Evolutionary conservation across 192 early-diverging fungal genomes (phyloP).

Genomic region (Gorgonomyces haynaldii): DNA sequence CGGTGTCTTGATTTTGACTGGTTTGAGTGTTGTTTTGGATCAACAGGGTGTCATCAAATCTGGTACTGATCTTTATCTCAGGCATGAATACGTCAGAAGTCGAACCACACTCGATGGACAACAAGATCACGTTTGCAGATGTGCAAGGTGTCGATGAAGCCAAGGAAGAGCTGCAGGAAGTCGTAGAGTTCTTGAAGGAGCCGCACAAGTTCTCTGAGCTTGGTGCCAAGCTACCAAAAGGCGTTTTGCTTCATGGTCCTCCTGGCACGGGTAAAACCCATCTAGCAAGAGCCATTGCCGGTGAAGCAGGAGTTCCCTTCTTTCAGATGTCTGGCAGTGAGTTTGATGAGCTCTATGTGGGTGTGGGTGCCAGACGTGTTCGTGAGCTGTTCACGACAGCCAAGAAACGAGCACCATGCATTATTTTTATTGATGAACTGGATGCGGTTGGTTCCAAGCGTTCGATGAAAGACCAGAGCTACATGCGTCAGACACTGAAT

Average conservation of each 20-base stretch:
- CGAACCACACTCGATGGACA: conserved; percentile 33
- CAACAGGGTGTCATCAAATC: conserved; percentile 43
- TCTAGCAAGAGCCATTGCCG: conserved; percentile 80
- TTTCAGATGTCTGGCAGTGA: conserved; percentile 98
- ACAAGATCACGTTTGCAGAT: conserved; percentile 75
- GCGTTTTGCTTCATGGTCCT: conserved; percentile 43
- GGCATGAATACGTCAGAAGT: conserved; percentile 31
- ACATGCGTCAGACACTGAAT: conserved; percentile 97
- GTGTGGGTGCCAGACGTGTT: conserved; percentile 80
- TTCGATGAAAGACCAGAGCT: conserved; percentile 83
- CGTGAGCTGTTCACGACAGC: conserved; percentile 71
- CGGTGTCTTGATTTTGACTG: conserved; percentile 38
- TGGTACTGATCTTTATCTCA: conserved; percentile 16
- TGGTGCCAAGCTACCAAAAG: conserved; percentile 93
- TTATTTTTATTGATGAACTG: conserved; percentile 97
- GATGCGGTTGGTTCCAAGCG: conserved; percentile 96
- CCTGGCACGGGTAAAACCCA: conserved; percentile 96
- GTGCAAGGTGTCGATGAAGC: conserved; percentile 98
- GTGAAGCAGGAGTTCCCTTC: conserved; percentile 95
- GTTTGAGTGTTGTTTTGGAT: conserved; percentile 38
- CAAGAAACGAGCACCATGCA: conserved; percentile 38
- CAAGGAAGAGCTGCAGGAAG: conserved; percentile 91
- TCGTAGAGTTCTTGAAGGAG: conserved; percentile 90
- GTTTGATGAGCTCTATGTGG: conserved; percentile 99
- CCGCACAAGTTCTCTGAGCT: conserved; percentile 83